These are phyloP conservation scores for Colletotrichum agaves DNA, from an alignment of 2,329 filamentous ascomycete species.

Conservation along the genomic window DNA sequence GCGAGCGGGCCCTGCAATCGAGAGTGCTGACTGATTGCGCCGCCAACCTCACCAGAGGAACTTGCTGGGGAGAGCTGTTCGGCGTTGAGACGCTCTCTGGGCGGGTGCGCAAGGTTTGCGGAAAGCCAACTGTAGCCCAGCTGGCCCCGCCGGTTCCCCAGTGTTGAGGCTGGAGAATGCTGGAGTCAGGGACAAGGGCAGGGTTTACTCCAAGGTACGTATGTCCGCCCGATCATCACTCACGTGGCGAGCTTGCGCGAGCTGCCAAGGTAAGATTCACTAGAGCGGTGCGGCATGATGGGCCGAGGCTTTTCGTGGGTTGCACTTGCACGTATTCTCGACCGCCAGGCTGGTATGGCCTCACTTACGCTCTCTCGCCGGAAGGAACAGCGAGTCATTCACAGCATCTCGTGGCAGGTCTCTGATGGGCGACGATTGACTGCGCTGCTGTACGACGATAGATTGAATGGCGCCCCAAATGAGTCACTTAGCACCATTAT, in stretches of 20 bases:
- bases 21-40: not conserved
- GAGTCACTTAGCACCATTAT: too few species aligned
- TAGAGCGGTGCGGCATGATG: not conserved
- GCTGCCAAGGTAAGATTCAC: not conserved
- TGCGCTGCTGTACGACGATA: too few species aligned
- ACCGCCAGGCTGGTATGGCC: too few species aligned
- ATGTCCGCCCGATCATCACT: not conserved
- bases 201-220: not conserved
- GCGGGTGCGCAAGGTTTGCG: constrained; percentile 58
- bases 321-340: too few species aligned
- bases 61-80: constrained; percentile 49
- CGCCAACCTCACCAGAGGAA: too few species aligned
- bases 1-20: not conserved
- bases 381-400: too few species aligned
- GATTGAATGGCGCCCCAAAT: too few species aligned
- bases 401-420: too few species aligned
- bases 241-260: not conserved
- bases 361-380: too few species aligned
- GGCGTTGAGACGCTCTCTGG: constrained; percentile 70
- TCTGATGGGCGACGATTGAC: too few species aligned
- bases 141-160: constrained; percentile 19
- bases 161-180: constrained; percentile 14
- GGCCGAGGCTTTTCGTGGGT: not conserved
- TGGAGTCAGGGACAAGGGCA: not conserved
- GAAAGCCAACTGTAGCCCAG: constrained; percentile 34